Evolutionary conservation across 2,329 filamentous ascomycete genomes (phyloP), one percentile per base, ranked within the genome.

Genomic region (Diaporthe longicolla): DNA sequence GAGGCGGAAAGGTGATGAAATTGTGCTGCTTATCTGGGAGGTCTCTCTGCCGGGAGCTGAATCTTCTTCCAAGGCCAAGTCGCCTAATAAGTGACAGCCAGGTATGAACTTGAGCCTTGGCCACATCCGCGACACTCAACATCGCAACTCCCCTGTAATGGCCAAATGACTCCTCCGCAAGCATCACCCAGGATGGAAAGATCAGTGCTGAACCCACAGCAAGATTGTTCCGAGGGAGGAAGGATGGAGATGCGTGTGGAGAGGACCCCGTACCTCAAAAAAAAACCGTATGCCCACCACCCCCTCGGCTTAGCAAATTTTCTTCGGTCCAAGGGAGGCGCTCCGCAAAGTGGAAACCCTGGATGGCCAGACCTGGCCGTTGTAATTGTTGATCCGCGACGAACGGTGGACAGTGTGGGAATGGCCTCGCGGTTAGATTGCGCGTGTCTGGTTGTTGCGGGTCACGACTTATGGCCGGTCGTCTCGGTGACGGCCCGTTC

Each of bases 401-500:
- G 40, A 19, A 43, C 40, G 40, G 40, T 43, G 40, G 40, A 19
- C 3, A 43, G 45, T 50, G 43, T 40, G 43, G n/a, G 40, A 43
- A 61, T 52, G 57, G n/a, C 43, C 32, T 61, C 69, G 58, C 43
- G 55, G 55, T 26, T 52, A 45, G 69, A 29, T 48, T 26, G 43
- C 19, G n/a, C 43, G 29, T 43, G 58, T 17, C 13, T 21, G 37
- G 37, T 29, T 11, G 17, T 4, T 29, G 45, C 55, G 69, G 55
- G 40, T 52, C 57, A 15, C 69, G 35, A 61, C 48, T 29, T 71
- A 21, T 37, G 69, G 55, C 43, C 55, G 69, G 69, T 11, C 69
- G 69, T 71, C 55, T 52, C 29, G 26, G n/a, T 52, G 55, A 71
- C 69, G 69, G 69, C 69, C 69, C 69, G 69, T 59, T 61, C 69